phyloP scores from a whole-genome alignment of 495 filamentous ascomycete genomes.

The Neohortaea acidophila region DNA sequence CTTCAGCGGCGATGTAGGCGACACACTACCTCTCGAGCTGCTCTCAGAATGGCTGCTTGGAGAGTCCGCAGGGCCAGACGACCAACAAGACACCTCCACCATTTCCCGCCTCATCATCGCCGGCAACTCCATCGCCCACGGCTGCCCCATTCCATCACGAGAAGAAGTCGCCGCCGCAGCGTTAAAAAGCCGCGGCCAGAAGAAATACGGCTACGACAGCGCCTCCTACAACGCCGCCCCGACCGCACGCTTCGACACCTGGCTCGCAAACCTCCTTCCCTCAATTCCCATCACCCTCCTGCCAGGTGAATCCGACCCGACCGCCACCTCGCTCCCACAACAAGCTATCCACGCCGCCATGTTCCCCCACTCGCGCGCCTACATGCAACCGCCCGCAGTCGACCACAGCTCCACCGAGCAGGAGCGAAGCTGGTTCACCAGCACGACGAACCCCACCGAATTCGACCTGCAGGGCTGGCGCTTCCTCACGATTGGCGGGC shows the following conservation, averaged over 20 bases:
- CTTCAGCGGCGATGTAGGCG: slow-evolving; percentile 55
- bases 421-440: slow-evolving; percentile 58
- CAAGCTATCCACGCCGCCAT: slow-evolving; percentile 28
- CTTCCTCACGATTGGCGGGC: slow-evolving; percentile 69
- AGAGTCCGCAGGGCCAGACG: slow-evolving; percentile 46
- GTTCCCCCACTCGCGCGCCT: slow-evolving; percentile 48
- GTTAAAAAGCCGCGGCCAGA: slow-evolving; percentile 36
- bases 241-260: slow-evolving; percentile 65
- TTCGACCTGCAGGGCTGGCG: slow-evolving; percentile 77
- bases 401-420: slow-evolving; percentile 15
- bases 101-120: slow-evolving; percentile 83
- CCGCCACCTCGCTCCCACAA: slow-evolving; percentile 31
- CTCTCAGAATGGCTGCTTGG: slow-evolving; percentile 79
- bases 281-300: slow-evolving; percentile 35
- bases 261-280: slow-evolving; percentile 58
- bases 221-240: slow-evolving; percentile 72
- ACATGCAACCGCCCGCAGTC: slow-evolving; percentile 34
- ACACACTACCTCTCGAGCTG: slow-evolving; percentile 58
- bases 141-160: slow-evolving; percentile 29
- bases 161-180: slow-evolving; percentile 32
- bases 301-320: slow-evolving; percentile 48
- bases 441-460: slow-evolving; percentile 86
- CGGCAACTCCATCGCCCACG: slow-evolving; percentile 62
- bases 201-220: slow-evolving; percentile 92
- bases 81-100: slow-evolving; percentile 43